Conservation (phyloP, 192 early-diverging fungal genomes). For the Haplosporangium gracile region DNA sequence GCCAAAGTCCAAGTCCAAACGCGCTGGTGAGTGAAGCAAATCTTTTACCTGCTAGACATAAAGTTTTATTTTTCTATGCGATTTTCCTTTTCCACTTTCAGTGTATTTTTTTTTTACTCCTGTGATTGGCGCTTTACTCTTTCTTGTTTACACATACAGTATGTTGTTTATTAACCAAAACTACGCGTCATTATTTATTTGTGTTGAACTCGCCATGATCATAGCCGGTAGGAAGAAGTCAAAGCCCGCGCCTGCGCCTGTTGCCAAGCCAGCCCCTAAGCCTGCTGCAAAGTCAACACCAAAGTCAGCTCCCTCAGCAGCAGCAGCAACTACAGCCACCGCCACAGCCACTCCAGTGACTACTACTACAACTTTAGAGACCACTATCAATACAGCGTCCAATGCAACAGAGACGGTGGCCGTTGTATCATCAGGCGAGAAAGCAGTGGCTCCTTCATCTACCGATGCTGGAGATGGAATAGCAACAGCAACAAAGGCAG, state of each 20-base stretch:
- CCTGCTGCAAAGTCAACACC: neutral
- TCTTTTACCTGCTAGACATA: neutral
- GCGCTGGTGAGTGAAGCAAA: slow-evolving; percentile 24
- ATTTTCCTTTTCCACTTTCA: neutral
- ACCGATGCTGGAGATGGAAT: neutral
- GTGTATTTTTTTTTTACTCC: neutral
- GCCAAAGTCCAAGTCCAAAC: slow-evolving; percentile 43
- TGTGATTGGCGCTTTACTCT: neutral
- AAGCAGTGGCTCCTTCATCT: neutral
- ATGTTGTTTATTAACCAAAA: neutral
- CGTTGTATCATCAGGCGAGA: slow-evolving; percentile 1
- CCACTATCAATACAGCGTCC: slow-evolving; percentile 23
- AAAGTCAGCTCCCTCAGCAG: neutral
- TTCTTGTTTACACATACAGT: neutral
- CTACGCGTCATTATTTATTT: neutral
- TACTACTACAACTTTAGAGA: neutral
- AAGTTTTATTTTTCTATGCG: neutral
- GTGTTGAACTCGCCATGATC: neutral
- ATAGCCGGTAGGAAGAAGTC: slow-evolving; percentile 24
- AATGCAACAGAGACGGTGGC: neutral
- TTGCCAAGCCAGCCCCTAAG: neutral
- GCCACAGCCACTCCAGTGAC: neutral
- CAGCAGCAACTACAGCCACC: neutral
- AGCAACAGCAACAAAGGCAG: neutral
- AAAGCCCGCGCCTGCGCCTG: slow-evolving; percentile 4